Evolutionary conservation across 2,329 filamentous ascomycete genomes (phyloP), one percentile per base, ranked within the genome.

Genomic region (Neofusicoccum parvum): DNA sequence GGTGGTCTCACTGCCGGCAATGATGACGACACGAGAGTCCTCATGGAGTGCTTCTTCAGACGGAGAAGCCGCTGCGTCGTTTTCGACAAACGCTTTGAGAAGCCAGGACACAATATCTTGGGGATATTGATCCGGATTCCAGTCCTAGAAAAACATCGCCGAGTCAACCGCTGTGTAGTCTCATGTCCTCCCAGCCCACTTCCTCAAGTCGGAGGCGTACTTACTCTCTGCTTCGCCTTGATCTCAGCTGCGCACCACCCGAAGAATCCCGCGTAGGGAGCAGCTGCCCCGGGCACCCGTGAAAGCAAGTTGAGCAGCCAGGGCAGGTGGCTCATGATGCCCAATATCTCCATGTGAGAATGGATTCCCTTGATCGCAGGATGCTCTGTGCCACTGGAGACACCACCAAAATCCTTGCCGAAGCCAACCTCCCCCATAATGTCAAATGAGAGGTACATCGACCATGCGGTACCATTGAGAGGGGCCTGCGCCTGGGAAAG

Each of bases 381-480:
- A 59, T 76, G 72, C 23, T 74, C 69, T 23, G 48, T 53, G 2
- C 68, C 73, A 4, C 37, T 67, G 1, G 68, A 66, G 11, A 79
- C 68, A 72, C 80, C 79, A 27, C 72, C 72, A 69, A 82, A 80
- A 48, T 76, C 72, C 65, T 79, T 76, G 20, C 74, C 79, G 64
- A 80, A 80, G 11, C 74, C 76, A 12, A 82, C 69, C 62, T 82
- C 80, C 5, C 80, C 80, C 78, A 85, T 83, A 23, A 84, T 76
- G 66, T 85, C 83, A 65, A 84, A 80, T 59, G 78, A 77, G 76
- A 67, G 23, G 23, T 75, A 82, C 59, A 79, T 75, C 17, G 73
- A 64, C 75, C 74, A 76, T 49, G 72, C 68, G 5, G 73, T 74
- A 12, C 74, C 73, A 6, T 75, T 66, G 0, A 77, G 65, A 66